Percentiles rank a stretch among this genome's conserved stretches.
Conservation (phyloP, 441 rosid genomes). For the Daphne laureola region DNA sequence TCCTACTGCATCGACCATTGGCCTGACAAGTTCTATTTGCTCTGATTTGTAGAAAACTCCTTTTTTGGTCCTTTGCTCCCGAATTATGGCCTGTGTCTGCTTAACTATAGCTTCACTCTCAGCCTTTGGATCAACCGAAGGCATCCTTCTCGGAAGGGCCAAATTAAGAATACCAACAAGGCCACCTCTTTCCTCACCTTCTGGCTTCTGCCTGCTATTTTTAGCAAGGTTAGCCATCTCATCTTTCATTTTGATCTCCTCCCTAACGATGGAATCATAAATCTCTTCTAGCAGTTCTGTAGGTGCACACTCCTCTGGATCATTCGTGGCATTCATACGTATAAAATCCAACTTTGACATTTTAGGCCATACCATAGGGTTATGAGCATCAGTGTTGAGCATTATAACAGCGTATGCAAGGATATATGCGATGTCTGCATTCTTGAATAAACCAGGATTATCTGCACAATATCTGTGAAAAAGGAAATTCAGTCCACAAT, state of each 20-base stretch:
- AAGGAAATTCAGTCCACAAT: constrained; percentile 21
- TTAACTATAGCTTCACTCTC: constrained; percentile 87
- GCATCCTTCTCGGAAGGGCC: constrained; percentile 77
- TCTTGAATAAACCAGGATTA: constrained; percentile 91
- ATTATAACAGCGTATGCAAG: constrained; percentile 99
- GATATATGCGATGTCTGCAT: constrained; percentile 98
- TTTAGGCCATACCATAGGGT: constrained; percentile 97
- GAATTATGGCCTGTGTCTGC: constrained; percentile 93
- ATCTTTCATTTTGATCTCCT: constrained; percentile 96
- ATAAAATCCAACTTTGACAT: constrained; percentile 95
- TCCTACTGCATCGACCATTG: constrained; percentile 99
- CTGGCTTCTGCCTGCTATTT: constrained; percentile 61
- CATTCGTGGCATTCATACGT: constrained; percentile 76
- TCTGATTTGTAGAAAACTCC: constrained; percentile 84
- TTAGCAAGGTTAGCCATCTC: constrained; percentile 51
- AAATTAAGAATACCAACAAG: constrained; percentile 91
- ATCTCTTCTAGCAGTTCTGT: constrained; percentile 86
- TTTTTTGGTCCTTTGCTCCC: constrained; percentile 78
- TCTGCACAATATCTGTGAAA: constrained; percentile 92
- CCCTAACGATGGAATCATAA: constrained; percentile 93
- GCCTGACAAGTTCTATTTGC: constrained; percentile 77
- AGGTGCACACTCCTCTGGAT: constrained; percentile 87
- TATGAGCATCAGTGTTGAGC: constrained; percentile 98
- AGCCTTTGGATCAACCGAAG: constrained; percentile 69
- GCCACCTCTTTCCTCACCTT: constrained; percentile 88